Evolutionary conservation across 306 rosid genomes (phyloP).

Genomic region (Rosa chinensis): DNA sequence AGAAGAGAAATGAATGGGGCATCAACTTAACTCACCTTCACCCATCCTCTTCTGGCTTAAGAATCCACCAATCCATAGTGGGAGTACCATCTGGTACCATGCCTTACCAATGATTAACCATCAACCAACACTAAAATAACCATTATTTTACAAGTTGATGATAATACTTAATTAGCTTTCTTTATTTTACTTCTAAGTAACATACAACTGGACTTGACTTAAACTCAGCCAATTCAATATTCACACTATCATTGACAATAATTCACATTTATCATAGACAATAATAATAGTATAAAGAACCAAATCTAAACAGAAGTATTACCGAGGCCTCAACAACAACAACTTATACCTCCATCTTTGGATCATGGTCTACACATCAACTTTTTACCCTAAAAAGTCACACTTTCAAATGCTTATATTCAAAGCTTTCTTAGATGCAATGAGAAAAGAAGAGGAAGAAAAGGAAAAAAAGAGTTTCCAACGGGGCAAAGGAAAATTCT

Average conservation of each 20-base stretch:
- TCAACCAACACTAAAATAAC: background rate
- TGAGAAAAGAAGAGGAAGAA: no score
- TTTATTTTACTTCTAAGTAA: background rate
- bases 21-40: background rate
- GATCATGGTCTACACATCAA: slow-evolving; percentile 2
- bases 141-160: background rate
- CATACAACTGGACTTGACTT: background rate
- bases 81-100: background rate
- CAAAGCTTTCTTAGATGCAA: background rate
- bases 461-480: background rate
- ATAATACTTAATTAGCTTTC: background rate
- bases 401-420: background rate
- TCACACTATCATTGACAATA: no score
- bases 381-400: background rate
- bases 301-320: background rate
- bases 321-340: background rate
- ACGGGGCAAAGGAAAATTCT: background rate
- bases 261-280: background rate
- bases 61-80: background rate
- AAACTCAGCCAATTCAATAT: background rate
- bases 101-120: background rate
- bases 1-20: background rate
- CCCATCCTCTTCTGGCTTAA: background rate
- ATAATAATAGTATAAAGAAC: background rate
- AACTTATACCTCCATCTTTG: background rate